Percentiles rank a stretch among this genome's conserved stretches.
These are phyloP conservation scores for Fusarium buxicola DNA, from an alignment of 2,329 filamentous ascomycete genomes.

Conservation along the genomic window DNA sequence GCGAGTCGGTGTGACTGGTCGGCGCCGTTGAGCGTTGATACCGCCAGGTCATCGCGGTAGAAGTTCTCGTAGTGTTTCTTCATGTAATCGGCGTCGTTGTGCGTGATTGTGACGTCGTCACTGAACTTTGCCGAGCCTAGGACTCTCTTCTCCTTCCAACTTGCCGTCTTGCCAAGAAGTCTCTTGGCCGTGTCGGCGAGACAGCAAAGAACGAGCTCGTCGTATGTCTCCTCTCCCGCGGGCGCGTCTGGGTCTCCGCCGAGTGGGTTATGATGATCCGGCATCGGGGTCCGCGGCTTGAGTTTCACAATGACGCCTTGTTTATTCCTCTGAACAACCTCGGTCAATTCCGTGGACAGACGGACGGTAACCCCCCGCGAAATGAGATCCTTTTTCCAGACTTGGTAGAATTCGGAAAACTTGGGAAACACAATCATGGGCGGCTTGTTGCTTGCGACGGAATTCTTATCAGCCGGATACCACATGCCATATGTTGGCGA, in stretches of 20 bases:
- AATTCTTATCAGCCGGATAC: conserved; percentile 27
- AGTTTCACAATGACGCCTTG: conserved; percentile 22
- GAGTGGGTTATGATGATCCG: conserved; percentile 24
- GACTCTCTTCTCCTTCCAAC: conserved; percentile 31
- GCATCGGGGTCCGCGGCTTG: conserved; percentile 21
- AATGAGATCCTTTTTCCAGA: conserved; percentile 22
- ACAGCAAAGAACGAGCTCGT: conserved; percentile 30
- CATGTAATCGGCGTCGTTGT: conserved; percentile 32
- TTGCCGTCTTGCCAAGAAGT: conserved; percentile 23
- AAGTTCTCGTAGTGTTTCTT: conserved; percentile 36
- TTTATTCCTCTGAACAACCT: conserved; percentile 24
- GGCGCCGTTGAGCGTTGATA: conserved; percentile 17
- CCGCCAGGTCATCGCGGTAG: conserved; percentile 25
- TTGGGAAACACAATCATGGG: conserved; percentile 33
- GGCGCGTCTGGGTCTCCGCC: conserved; percentile 27
- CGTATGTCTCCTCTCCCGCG: conserved; percentile 18
- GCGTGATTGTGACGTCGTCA: conserved; percentile 28
- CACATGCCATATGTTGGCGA: conserved; percentile 32
- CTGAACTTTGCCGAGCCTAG: conserved; percentile 29
- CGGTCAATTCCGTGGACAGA: conserved; percentile 16
- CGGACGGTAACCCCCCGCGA: conserved; percentile 23
- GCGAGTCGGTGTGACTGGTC: conserved; percentile 25
- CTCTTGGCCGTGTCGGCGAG: conserved; percentile 29
- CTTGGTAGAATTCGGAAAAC: conserved; percentile 28
- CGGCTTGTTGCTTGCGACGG: conserved; percentile 19